Base-by-base conservation (phyloP, 2,329 filamentous ascomycete genomes). In the Ophiobolus disseminans region DNA sequence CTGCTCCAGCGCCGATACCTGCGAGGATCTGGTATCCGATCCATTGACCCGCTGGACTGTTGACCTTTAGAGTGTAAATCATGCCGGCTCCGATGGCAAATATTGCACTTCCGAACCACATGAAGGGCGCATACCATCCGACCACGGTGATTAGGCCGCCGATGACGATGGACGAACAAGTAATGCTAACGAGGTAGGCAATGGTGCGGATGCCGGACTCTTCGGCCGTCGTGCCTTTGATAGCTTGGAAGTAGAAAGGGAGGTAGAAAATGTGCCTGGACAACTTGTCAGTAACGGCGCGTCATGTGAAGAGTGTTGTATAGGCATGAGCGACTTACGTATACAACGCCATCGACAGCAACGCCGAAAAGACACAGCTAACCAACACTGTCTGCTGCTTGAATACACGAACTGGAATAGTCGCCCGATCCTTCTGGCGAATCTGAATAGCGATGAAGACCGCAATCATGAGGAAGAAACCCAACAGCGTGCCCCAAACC, bases 401-500 rank as follows among this genome's bases (percentile, higher is more conserved):
- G 50, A 78, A 65, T 0, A 72, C 60, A 2, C 64, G 50, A 2
- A 63, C 22, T 0, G 66, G 66, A 3, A 73, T 63, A 0, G 69
- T 73, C 3, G 68, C 68, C 4, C 58, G 50, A 14, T 72, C 68
- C 11, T 60, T 51, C 34, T 66, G 61, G 14, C 60, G 52, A 23
- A 70, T 46, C 37, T 74, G 66, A 8, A 72, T 57, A 9, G 16
- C 51, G 35, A 72, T 64, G 52, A 84, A 83, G 4, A 73, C 55
- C 17, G 78, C 62, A 28, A 78, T 71, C 0, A 79, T 58, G 0
- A 82, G 64, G 0, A 73, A 80, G 17, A 79, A 79, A 1, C 80
- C 60, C 3, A 80, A 69, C 63, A 81, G 79, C 1, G 78, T 69
- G 0, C 73, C 74, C 52, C 85, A 84, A n/a, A 76, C 74, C 0